These are phyloP conservation scores for Podaxis rugospora DNA, from an alignment of 768 basidiomycete genomes.

Conservation along the genomic window DNA sequence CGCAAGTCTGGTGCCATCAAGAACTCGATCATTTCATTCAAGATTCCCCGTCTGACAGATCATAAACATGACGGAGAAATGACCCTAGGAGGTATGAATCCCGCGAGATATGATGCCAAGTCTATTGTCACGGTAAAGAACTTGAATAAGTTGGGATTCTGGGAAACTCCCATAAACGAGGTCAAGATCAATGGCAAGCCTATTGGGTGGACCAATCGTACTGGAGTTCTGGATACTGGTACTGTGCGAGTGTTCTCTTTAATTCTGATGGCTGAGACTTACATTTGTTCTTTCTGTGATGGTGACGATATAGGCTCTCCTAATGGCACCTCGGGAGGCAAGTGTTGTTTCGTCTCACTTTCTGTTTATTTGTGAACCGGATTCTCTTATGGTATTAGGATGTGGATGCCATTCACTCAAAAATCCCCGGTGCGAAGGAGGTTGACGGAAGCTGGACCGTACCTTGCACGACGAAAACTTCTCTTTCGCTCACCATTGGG, in stretches of 20 bases:
- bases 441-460: conserved; percentile 52
- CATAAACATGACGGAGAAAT: conserved; percentile 71
- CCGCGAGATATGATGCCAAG: conserved; percentile 55
- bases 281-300: not conserved
- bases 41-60: conserved; percentile 72
- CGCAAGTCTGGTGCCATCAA: conserved; percentile 51
- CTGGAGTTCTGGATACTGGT: conserved; percentile 67
- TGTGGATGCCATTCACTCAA: conserved; percentile 48
- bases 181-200: conserved; percentile 55
- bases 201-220: conserved; percentile 51
- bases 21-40: conserved; percentile 71
- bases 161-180: conserved; percentile 66
- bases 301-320: not conserved
- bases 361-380: conserved; percentile 9
- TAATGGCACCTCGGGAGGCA: conserved; percentile 3
- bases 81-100: conserved; percentile 60
- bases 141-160: conserved; percentile 68
- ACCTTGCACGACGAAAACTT: conserved; percentile 56
- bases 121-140: conserved; percentile 61
- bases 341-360: not conserved
- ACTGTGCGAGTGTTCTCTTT: not conserved
- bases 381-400: conserved; percentile 28
- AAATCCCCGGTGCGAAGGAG: conserved; percentile 51
- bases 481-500: conserved; percentile 56
- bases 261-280: not conserved